Evolutionary conservation across 495 filamentous ascomycete genomes (phyloP).

Genomic region (Glarea lozoyensis): DNA sequence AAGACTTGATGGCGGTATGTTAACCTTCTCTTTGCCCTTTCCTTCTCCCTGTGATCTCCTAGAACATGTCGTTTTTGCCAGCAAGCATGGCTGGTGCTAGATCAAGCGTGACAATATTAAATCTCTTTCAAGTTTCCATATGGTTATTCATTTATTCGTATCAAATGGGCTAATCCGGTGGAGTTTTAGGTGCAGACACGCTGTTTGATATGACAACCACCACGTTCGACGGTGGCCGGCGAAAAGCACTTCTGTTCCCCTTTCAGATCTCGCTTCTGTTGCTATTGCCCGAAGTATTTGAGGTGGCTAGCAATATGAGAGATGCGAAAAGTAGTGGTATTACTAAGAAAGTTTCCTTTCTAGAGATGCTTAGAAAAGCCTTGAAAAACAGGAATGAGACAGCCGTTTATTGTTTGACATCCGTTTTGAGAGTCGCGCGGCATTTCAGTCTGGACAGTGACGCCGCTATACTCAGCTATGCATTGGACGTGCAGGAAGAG

Average conservation of each 20-base stretch:
- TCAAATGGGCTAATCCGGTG: neutral
- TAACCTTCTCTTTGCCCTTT: neutral
- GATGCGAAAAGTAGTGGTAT: constrained; percentile 48
- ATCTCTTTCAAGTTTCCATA: too few species aligned
- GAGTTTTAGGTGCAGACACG: constrained; percentile 38
- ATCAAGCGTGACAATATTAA: too few species aligned
- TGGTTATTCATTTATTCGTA: too few species aligned
- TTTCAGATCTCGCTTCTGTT: constrained; percentile 52
- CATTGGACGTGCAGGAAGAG: constrained; percentile 57
- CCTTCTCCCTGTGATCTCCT: neutral
- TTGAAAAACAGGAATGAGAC: constrained; percentile 45
- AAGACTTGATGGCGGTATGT: constrained; percentile 44
- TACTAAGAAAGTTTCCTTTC: constrained; percentile 51
- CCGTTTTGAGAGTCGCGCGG: constrained; percentile 47
- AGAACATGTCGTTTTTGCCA: too few species aligned
- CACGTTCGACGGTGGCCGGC: constrained; percentile 41
- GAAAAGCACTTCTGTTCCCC: constrained; percentile 46
- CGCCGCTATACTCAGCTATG: constrained; percentile 52
- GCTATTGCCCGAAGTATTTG: constrained; percentile 55
- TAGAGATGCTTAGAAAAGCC: constrained; percentile 50
- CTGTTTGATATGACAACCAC: constrained; percentile 55
- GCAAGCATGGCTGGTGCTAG: too few species aligned
- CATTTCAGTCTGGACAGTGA: constrained; percentile 53
- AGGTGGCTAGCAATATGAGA: constrained; percentile 51
- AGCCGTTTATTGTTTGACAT: constrained; percentile 51